Conservation (phyloP, 2,329 filamentous ascomycete genomes). For the Pseudocercospora cruenta region DNA sequence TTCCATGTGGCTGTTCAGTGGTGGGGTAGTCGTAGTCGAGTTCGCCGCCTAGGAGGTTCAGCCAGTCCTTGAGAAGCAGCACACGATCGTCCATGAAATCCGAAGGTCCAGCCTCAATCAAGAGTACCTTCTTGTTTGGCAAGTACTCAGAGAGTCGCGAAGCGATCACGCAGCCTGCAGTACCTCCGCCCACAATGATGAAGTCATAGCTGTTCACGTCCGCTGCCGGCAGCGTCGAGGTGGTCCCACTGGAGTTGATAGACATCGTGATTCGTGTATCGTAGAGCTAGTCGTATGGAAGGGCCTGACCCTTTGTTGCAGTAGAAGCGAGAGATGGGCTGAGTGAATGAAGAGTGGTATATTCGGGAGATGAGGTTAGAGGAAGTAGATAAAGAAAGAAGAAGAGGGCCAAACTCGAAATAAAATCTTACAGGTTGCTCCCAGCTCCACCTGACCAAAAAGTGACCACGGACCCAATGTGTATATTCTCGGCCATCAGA, state of each 20-base stretch:
- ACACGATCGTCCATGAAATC: conserved; percentile 88
- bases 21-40: conserved; percentile 91
- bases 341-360: conserved; percentile 1
- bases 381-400: conserved; percentile 1
- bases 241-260: conserved; percentile 60
- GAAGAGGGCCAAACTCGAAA: conserved; percentile 7
- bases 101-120: conserved; percentile 87
- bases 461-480: conserved; percentile 7
- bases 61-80: conserved; percentile 83
- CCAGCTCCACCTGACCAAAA: conserved; percentile 12
- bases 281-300: background rate
- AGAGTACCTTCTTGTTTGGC: conserved; percentile 76
- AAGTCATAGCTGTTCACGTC: conserved; percentile 77
- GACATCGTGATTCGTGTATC: conserved; percentile 6
- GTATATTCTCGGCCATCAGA: background rate
- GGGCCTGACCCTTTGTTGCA: background rate
- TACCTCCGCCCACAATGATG: conserved; percentile 82
- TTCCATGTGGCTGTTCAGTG: conserved; percentile 86
- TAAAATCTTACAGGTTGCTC: conserved; percentile 13
- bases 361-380: background rate
- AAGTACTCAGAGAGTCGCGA: conserved; percentile 80
- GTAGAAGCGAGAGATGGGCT: conserved; percentile 4
- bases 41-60: conserved; percentile 80
- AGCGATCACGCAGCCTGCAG: conserved; percentile 82
- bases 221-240: conserved; percentile 65